These are phyloP conservation scores for Candida ponderosae DNA, from an alignment of 805 yeast genomes.

Conservation along the genomic window DNA sequence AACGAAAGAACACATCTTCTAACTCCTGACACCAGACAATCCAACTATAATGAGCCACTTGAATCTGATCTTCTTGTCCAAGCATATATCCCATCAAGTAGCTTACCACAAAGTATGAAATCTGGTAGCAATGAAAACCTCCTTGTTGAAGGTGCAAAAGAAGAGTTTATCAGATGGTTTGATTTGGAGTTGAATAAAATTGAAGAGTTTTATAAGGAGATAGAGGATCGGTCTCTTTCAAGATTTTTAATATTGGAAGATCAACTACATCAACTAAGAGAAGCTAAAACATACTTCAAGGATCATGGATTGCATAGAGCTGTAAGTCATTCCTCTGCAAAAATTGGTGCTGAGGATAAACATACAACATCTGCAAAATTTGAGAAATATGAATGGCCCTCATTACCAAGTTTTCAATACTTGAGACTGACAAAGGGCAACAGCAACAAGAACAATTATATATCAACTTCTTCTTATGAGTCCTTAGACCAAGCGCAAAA, in stretches of 20 bases:
- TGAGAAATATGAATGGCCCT: slow-evolving; percentile 33
- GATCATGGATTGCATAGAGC: not conserved
- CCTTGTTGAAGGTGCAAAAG: too few species aligned
- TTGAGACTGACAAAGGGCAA: slow-evolving; percentile 12
- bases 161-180: slow-evolving; percentile 57
- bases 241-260: slow-evolving; percentile 57
- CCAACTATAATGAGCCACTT: too few species aligned
- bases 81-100: too few species aligned
- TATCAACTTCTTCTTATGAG: slow-evolving; percentile 6
- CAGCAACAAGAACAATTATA: too few species aligned
- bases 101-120: too few species aligned
- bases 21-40: too few species aligned
- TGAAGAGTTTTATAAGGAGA: slow-evolving; percentile 49
- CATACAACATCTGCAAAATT: slow-evolving; percentile 12
- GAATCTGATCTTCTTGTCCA: too few species aligned
- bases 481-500: slow-evolving; percentile 3
- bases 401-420: slow-evolving; percentile 32
- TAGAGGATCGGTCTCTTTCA: slow-evolving; percentile 52
- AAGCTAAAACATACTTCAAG: slow-evolving; percentile 33
- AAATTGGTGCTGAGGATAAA: too few species aligned
- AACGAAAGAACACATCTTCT: too few species aligned
- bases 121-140: too few species aligned
- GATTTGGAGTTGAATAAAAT: slow-evolving; percentile 53
- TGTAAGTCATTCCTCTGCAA: not conserved
- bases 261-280: slow-evolving; percentile 57